Base-by-base conservation (phyloP, 1,284 basidiomycete genomes). In the Leccinum fallax region DNA sequence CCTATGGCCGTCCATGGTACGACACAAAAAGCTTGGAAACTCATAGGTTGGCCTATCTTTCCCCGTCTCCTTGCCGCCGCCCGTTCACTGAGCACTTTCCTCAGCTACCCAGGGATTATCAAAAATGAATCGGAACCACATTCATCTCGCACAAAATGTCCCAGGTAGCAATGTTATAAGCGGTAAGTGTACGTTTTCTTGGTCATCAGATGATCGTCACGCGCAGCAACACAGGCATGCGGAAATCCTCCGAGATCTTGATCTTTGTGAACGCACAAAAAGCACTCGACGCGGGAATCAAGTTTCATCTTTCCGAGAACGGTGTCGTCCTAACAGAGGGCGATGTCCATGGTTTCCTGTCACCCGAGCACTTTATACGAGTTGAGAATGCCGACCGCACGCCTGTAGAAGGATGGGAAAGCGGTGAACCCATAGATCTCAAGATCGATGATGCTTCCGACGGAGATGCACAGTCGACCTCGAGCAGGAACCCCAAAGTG, bases 51-150 rank as follows among this genome's bases (percentile, higher is more conserved):
- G 58, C 26, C 16, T 24, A 16, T n/a, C 16, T 38, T 6, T 55
- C 5, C 43, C 13, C 7, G 4, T 2, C 3, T 2, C 2, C 10
- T 13, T 26, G 10, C 28, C 49, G 5, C 21, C 49, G 21, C 26
- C 16, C 3, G 5, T 48, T 30, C 43, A 15, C 24, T n/a, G 19
- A 53, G 2, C n/a, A 16, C 21, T 21, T 34, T 15, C 34, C 19
- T 43, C 64, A 92, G 87, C 83, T 53, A 78, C 76, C 30, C 79
- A 89, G 67, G 94, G 94, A 0, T 77, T 97, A 15, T 93, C 88
- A n/a, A 87, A 83, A 64, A 96, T 95, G 94, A 82, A 76, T 15
- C 83, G 94, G 28, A 95, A 94, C 66, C 93, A 97, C 70, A 90
- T 97, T 55, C 95, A 97, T 72, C 82, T 96, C 11, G 94, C 95